phyloP scores from a whole-genome alignment of 192 early-diverging fungal species.

The Obelidium mucronatum region DNA sequence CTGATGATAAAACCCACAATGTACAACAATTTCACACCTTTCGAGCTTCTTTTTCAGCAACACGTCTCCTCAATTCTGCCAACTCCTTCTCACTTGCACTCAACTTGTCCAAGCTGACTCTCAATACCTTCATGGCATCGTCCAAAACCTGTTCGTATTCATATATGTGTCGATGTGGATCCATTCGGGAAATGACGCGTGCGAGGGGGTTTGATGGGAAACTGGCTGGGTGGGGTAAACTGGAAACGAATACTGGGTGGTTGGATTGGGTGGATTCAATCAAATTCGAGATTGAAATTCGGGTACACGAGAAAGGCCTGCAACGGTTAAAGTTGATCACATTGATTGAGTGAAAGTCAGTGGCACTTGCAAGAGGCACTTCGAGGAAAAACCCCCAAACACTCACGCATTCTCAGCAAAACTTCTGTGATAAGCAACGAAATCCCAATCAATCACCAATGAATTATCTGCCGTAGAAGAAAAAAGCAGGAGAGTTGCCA shows the following conservation, averaged over 20 bases:
- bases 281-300: slow-evolving; percentile 7
- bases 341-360: no score
- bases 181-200: background rate
- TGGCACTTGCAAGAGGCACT: slow-evolving; percentile 34
- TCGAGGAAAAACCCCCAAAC: no score
- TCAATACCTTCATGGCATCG: background rate
- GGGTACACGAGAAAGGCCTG: background rate
- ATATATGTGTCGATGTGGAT: background rate
- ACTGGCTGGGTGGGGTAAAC: background rate
- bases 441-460: no score
- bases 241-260: slow-evolving; percentile 6
- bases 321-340: no score
- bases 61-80: background rate
- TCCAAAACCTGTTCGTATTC: background rate
- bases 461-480: no score
- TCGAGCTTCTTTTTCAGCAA: slow-evolving; percentile 15
- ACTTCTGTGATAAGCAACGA: no score
- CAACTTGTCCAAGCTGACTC: background rate
- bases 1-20: no score
- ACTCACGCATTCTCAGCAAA: no score
- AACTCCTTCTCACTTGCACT: background rate
- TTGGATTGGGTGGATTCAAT: slow-evolving; percentile 17
- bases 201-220: background rate
- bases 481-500: background rate
- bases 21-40: no score